These are phyloP conservation scores for Aspergillus sp. DNA, from an alignment of 2,329 filamentous ascomycete genomes.

Conservation along the genomic window DNA sequence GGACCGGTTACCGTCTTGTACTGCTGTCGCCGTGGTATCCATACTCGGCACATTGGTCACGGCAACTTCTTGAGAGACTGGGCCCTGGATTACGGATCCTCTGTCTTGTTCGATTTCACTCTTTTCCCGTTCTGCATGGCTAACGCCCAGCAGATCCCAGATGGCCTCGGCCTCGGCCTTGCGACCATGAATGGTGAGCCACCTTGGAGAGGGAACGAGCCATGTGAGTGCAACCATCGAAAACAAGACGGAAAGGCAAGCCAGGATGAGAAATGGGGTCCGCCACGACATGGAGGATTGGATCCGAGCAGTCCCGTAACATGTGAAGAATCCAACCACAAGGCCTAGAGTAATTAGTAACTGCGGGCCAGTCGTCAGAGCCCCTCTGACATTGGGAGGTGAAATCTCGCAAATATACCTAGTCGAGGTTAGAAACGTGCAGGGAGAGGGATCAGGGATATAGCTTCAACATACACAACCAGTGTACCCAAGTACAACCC, in stretches of 20 bases:
- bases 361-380: slow-evolving; percentile 55
- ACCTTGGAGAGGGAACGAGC: slow-evolving; percentile 58
- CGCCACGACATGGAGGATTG: slow-evolving; percentile 55
- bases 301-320: slow-evolving; percentile 55
- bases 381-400: slow-evolving; percentile 51
- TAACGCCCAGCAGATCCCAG: slow-evolving; percentile 46
- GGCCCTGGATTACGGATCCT: slow-evolving; percentile 10
- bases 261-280: slow-evolving; percentile 54
- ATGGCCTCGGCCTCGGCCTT: slow-evolving; percentile 47
- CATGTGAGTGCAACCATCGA: slow-evolving; percentile 39
- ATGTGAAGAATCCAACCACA: slow-evolving; percentile 59
- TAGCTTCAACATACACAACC: slow-evolving; percentile 41
- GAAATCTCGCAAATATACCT: slow-evolving; percentile 61
- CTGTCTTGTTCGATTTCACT: slow-evolving; percentile 40
- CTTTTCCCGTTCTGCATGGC: slow-evolving; percentile 49
- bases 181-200: slow-evolving; percentile 53
- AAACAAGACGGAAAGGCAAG: slow-evolving; percentile 42
- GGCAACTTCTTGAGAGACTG: slow-evolving; percentile 1
- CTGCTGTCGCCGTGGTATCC: neutral
- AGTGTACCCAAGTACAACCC: slow-evolving; percentile 60
- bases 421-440: slow-evolving; percentile 1
- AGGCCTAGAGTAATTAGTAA: slow-evolving; percentile 53
- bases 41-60: slow-evolving; percentile 4
- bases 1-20: slow-evolving; percentile 6
- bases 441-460: neutral